phyloP scores from a whole-genome alignment of 345 rosid genomes.

The Erodium maritimum region DNA sequence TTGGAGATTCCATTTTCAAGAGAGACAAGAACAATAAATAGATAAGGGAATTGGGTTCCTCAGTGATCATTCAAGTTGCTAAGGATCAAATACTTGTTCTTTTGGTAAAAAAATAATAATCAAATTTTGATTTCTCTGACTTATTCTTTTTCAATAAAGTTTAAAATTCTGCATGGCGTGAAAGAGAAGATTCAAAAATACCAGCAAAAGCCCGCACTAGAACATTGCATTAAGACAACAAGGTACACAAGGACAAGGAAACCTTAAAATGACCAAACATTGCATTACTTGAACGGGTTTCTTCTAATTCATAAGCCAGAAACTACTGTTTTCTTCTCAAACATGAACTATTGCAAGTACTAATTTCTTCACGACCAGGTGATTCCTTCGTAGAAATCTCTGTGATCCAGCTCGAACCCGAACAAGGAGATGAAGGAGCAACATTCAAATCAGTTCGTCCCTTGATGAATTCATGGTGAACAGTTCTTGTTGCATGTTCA shows the following conservation, averaged over 20 bases:
- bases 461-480: slow-evolving; percentile 63
- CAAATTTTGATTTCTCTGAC: neutral
- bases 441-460: slow-evolving; percentile 50
- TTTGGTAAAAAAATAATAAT: slow-evolving; percentile 7
- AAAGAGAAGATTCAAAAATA: neutral
- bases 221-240: slow-evolving; percentile 8
- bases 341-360: slow-evolving; percentile 58
- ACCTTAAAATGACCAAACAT: slow-evolving; percentile 17
- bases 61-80: too few species aligned
- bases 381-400: slow-evolving; percentile 40
- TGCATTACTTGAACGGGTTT: slow-evolving; percentile 15
- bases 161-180: too few species aligned
- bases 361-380: slow-evolving; percentile 49
- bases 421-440: slow-evolving; percentile 42
- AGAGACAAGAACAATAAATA: neutral
- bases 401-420: slow-evolving; percentile 82
- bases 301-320: too few species aligned
- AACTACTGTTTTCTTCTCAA: slow-evolving; percentile 46
- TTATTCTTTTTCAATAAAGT: neutral
- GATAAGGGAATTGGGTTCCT: slow-evolving; percentile 33
- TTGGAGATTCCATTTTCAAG: slow-evolving; percentile 3
- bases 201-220: slow-evolving; percentile 3
- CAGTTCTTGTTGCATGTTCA: slow-evolving; percentile 19
- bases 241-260: slow-evolving; percentile 9
- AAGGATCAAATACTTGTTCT: slow-evolving; percentile 22